Evolutionary conservation across 805 yeast genomes (phyloP).

Genomic region (Saccharomycopsis vini): DNA sequence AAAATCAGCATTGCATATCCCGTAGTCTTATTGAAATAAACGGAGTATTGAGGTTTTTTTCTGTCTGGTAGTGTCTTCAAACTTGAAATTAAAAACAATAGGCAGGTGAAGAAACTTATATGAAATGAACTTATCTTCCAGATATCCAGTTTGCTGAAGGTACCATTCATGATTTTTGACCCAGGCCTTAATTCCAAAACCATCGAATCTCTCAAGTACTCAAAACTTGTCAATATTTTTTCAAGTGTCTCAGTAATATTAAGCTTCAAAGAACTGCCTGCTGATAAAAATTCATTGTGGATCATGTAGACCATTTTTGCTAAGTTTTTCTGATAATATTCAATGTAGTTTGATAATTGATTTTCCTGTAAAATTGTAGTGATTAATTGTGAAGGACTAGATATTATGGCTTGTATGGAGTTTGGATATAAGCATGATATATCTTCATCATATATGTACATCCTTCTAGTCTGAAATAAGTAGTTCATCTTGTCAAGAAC

Average conservation of each 20-base stretch:
- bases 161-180: slow-evolving; percentile 1
- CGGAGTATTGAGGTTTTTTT: not conserved
- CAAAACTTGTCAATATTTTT: slow-evolving; percentile 1
- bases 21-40: slow-evolving; percentile 1
- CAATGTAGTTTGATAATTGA: slow-evolving; percentile 2
- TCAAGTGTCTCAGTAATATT: not conserved
- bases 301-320: not conserved
- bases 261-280: slow-evolving; percentile 1
- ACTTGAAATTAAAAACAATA: not conserved
- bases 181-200: slow-evolving; percentile 6
- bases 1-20: slow-evolving; percentile 2
- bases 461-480: slow-evolving; percentile 1
- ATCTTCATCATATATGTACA: slow-evolving; percentile 6
- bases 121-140: slow-evolving; percentile 2
- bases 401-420: slow-evolving; percentile 2
- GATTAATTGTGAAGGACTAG: not conserved
- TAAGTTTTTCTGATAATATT: not conserved
- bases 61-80: slow-evolving; percentile 1
- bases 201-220: slow-evolving; percentile 2
- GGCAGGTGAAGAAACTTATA: slow-evolving; percentile 1
- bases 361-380: not conserved
- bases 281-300: slow-evolving; percentile 3
- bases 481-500: slow-evolving; percentile 1
- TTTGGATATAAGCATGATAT: slow-evolving; percentile 7
- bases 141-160: not conserved